Evolutionary conservation across 148 eudicot genomes (phyloP), one percentile per base, ranked within the genome.

Genomic region (Agrostemma githago): DNA sequence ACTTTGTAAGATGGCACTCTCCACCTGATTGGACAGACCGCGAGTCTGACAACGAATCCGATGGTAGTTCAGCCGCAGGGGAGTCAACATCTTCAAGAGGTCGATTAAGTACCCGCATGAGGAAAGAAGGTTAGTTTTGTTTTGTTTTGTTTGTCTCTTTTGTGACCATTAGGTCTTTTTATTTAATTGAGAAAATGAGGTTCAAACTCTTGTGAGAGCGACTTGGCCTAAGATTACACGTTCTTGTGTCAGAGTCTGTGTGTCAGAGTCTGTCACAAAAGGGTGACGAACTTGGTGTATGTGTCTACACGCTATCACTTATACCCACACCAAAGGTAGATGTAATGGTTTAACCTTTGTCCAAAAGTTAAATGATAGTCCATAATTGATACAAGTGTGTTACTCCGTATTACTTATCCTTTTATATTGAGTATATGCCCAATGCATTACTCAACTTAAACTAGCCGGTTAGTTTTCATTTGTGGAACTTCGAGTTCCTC

Each of bases 1-100:
- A 95, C 84, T 95, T 95, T 72, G 92, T 95, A 41, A 88, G 98
- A 82, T 95, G 98, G 98, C 98, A 95, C 80, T 95, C 98, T 76
- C 98, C 98, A 40, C 97, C 97, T 75, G 98, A 95, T 87, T 95
- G 97, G 97, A 82, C 80, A 65, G 96, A 89, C 82, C 71, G 37
- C 19, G 90, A 83, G 56, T 82, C 82, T 59, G 78, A 51, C 60
- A 66, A 65, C 71, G 88, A 84, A 16, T 79, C 79, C 71, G 84
- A 85, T 60, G 86, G 80, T 16, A 40, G 79, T 73, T 64, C 69
- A 67, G 75, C 61, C 40, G 83, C 71, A 57, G 82, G 83, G 63
- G 90, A 89, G 73, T 72, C 80, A 41, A 79, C 76, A 17, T 79
- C 87, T 68, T 46, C 84, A 48, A 95, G 88, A 85, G 98, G 98